Conservation (phyloP, 1,139 yeast species). For the Scheffersomyces parashehatae region DNA sequence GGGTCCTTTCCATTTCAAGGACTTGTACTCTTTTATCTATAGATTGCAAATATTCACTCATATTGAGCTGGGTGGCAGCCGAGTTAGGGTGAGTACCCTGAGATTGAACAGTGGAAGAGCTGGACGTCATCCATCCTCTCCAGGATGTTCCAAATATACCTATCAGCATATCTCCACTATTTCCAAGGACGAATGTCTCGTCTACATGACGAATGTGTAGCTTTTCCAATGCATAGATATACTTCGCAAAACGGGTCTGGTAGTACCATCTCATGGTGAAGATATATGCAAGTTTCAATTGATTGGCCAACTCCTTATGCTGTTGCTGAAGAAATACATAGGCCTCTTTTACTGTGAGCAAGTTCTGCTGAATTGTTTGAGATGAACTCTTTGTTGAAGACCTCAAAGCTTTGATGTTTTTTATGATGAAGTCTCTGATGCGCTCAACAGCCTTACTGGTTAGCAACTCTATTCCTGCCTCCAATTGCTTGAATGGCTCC, state of each 20-base stretch:
- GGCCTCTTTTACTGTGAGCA: constrained; percentile 61
- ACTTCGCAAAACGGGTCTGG: constrained; percentile 73
- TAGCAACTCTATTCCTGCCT: constrained; percentile 41
- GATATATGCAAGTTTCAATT: constrained; percentile 75
- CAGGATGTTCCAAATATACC: constrained; percentile 26
- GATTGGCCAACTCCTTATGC: constrained; percentile 69
- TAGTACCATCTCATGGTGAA: constrained; percentile 96
- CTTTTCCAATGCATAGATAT: constrained; percentile 72
- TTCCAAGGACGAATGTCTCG: constrained; percentile 52
- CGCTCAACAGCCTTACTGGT: constrained; percentile 65
- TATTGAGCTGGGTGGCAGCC: constrained; percentile 16
- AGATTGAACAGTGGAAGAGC: constrained; percentile 3
- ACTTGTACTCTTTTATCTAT: constrained; percentile 58
- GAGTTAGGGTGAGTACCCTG: constrained; percentile 3
- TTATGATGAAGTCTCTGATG: constrained; percentile 66
- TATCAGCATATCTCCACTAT: constrained; percentile 24
- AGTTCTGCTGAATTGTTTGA: constrained; percentile 69
- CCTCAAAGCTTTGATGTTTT: constrained; percentile 64
- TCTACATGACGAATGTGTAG: constrained; percentile 56
- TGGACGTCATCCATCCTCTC: constrained; percentile 26
- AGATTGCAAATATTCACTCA: constrained; percentile 54
- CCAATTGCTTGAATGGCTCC: constrained; percentile 36
- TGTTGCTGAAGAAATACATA: constrained; percentile 56
- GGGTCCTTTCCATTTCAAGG: constrained; percentile 23
- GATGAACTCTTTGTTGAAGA: constrained; percentile 50